A percentile compares a stretch with the other conserved stretches of the same genome.
These are phyloP conservation scores for Xylaria sp. DNA, from an alignment of 2,329 filamentous ascomycete species.

Conservation along the genomic window DNA sequence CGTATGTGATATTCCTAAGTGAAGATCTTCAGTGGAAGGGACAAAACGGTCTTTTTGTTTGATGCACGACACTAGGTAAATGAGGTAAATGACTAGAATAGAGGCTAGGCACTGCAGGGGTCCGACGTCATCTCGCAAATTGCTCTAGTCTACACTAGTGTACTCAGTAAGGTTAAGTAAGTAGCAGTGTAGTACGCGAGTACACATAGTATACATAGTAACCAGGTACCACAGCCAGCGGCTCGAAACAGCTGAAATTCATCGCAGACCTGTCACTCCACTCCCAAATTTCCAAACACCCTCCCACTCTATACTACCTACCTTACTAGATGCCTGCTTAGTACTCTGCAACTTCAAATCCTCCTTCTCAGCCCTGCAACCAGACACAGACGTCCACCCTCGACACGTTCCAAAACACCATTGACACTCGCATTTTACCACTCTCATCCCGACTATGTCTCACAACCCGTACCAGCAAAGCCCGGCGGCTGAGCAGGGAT, in stretches of 20 bases:
- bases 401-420: slow-evolving; percentile 2
- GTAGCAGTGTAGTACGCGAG: not conserved
- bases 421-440: slow-evolving; percentile 1
- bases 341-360: not conserved
- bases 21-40: slow-evolving; percentile 4
- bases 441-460: slow-evolving; percentile 59
- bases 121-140: slow-evolving; percentile 29
- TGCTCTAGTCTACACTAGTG: no score
- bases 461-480: slow-evolving; percentile 73
- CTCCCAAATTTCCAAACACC: slow-evolving; percentile 8
- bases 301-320: not conserved
- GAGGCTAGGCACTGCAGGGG: slow-evolving; percentile 13
- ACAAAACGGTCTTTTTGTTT: not conserved
- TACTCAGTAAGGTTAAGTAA: no score
- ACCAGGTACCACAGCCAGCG: slow-evolving; percentile 16
- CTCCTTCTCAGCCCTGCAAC: not conserved
- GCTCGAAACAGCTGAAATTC: slow-evolving; percentile 21
- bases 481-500: slow-evolving; percentile 58
- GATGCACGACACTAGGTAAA: no score
- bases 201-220: not conserved
- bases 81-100: not conserved
- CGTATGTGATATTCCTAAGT: not conserved
- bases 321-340: not conserved
- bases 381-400: not conserved
- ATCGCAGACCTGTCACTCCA: slow-evolving; percentile 19